Conservation (phyloP, 148 eudicot genomes). For the Selenicereus undatus region DNA sequence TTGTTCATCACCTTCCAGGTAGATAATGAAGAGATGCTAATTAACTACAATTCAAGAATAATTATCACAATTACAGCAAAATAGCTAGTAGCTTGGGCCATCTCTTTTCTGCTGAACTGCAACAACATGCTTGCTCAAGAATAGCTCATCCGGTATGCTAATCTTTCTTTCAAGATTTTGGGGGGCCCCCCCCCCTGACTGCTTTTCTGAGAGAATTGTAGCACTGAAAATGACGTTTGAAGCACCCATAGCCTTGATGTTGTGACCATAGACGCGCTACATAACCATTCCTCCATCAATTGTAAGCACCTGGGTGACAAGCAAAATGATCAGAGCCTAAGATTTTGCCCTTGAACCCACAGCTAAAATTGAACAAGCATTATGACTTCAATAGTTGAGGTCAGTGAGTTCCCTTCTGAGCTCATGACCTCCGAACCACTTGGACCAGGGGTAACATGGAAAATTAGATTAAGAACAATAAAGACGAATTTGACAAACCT, state of each 20-base stretch:
- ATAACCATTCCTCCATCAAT: constrained; percentile 93
- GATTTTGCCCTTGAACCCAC: neutral
- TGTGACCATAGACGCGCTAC: constrained; percentile 31
- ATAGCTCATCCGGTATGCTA: neutral
- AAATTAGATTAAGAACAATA: neutral
- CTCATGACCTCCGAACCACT: neutral
- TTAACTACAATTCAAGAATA: constrained; percentile 5
- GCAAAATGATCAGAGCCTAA: neutral
- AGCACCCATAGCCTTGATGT: neutral
- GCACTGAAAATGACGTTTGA: neutral
- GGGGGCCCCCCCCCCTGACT: neutral
- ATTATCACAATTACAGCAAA: neutral
- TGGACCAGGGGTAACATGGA: neutral
- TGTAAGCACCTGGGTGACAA: constrained; percentile 51
- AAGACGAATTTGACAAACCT: constrained; percentile 34
- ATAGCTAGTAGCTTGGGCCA: neutral
- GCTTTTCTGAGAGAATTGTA: neutral
- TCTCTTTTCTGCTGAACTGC: constrained; percentile 4
- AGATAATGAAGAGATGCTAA: neutral
- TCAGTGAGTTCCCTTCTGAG: neutral
- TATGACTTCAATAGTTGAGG: neutral
- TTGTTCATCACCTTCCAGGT: neutral
- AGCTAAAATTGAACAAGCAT: neutral
- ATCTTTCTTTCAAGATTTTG: neutral
- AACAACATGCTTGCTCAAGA: neutral